These are phyloP conservation scores for Cyberlindnera bimundalis DNA, from an alignment of 805 yeast genomes.

Conservation along the genomic window DNA sequence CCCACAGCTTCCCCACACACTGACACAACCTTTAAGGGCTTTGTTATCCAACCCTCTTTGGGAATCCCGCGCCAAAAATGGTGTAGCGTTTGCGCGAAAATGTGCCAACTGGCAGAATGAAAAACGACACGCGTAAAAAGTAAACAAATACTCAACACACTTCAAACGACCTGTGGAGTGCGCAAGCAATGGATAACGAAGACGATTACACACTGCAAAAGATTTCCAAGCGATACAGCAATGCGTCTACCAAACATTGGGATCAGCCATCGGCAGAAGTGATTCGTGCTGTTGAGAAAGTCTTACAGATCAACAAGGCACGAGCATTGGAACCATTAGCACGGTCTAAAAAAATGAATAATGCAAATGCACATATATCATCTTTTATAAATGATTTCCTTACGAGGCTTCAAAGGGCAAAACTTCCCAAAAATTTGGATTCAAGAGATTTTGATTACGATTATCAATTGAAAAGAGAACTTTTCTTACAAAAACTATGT, in stretches of 20 bases:
- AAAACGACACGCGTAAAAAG: too few relatives aligned
- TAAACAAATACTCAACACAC: too few relatives aligned
- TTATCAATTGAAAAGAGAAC: constrained; percentile 19
- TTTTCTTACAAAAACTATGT: constrained; percentile 15
- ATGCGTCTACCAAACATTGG: constrained; percentile 17
- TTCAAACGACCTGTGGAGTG: too few relatives aligned
- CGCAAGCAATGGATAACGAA: neutral
- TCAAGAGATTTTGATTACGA: constrained; percentile 21
- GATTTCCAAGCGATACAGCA: constrained; percentile 21
- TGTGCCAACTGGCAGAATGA: too few relatives aligned
- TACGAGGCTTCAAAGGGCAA: constrained; percentile 8
- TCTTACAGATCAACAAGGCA: constrained; percentile 19
- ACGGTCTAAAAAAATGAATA: constrained; percentile 3
- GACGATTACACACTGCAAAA: constrained; percentile 16
- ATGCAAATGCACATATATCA: constrained; percentile 7
- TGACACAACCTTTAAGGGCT: too few relatives aligned
- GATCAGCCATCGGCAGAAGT: constrained; percentile 14
- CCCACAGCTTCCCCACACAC: too few relatives aligned
- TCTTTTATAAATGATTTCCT: constrained; percentile 15
- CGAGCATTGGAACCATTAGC: constrained; percentile 14
- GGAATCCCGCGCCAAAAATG: too few relatives aligned
- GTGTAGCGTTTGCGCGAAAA: too few relatives aligned
- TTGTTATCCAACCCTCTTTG: too few relatives aligned
- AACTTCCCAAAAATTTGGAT: constrained; percentile 17
- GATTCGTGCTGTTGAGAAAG: constrained; percentile 7